Evolutionary conservation across 148 eudicot species (phyloP).

Genomic region (Drosera capensis): DNA sequence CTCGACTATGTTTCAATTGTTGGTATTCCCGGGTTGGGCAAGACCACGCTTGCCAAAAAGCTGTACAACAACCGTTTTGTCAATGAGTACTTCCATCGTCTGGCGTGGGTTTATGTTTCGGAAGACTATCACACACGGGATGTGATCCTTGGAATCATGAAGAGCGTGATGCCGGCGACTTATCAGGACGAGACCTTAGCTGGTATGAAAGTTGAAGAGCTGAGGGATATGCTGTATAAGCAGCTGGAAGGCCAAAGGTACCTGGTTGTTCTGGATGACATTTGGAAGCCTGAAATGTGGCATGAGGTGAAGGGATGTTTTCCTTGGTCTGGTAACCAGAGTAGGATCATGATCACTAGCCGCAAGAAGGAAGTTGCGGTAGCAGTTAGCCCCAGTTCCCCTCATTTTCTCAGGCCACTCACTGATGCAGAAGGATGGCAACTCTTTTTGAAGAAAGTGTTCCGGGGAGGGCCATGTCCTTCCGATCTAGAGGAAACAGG

Average conservation of each 20-base stretch:
- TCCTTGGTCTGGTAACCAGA: constrained; percentile 4
- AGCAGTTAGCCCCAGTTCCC: not conserved
- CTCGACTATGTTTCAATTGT: constrained; percentile 8
- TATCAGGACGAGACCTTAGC: not conserved
- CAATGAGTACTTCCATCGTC: constrained; percentile 7
- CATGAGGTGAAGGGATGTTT: constrained; percentile 1
- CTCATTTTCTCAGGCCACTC: not conserved
- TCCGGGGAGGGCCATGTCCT: not conserved
- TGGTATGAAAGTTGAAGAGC: constrained; percentile 1
- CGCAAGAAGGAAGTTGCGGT: constrained; percentile 5
- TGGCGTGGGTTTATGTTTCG: constrained; percentile 16
- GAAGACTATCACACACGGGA: not conserved
- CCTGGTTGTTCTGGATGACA: constrained; percentile 16
- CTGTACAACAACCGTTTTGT: constrained; percentile 1
- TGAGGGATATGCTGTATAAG: too few relatives aligned
- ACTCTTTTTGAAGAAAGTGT: constrained; percentile 12
- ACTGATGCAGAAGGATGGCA: not conserved
- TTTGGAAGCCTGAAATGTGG: constrained; percentile 10
- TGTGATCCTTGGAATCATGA: not conserved
- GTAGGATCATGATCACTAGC: constrained; percentile 14
- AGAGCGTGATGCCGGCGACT: not conserved
- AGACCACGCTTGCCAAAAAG: constrained; percentile 9
- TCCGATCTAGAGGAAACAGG: not conserved
- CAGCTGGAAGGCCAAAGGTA: constrained; percentile 9
- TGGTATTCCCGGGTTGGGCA: constrained; percentile 17